A percentile compares a stretch with the other conserved stretches of the same genome.
phyloP scores from a whole-genome alignment of 257 asterid species.

The Cinchona pubescens region DNA sequence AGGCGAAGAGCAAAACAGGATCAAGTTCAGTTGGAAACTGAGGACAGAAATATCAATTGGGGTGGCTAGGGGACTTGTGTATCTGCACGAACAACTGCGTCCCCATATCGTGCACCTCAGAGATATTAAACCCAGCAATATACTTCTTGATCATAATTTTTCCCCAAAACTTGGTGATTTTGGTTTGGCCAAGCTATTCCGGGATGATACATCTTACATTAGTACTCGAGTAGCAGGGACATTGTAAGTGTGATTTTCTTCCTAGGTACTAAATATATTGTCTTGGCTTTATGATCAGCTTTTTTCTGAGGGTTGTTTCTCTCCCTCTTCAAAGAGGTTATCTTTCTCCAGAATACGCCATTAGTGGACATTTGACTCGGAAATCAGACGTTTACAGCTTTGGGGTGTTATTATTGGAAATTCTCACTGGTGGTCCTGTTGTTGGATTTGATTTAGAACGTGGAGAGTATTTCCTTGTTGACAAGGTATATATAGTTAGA shows the following conservation, averaged over 20 bases:
- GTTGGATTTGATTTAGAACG: conserved; percentile 54
- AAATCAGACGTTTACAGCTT: conserved; percentile 85
- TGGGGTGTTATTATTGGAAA: conserved; percentile 68
- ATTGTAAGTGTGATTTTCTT: conserved; percentile 39
- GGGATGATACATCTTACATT: conserved; percentile 55
- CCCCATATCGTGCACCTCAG: conserved; percentile 77
- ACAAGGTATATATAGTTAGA: conserved; percentile 67
- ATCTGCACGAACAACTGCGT: conserved; percentile 64
- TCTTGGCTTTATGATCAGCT: too few relatives aligned
- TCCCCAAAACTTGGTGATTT: conserved; percentile 74
- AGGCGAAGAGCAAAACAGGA: conserved; percentile 56
- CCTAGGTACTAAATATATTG: background rate
- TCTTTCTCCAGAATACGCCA: conserved; percentile 77
- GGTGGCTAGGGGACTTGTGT: conserved; percentile 56
- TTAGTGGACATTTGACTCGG: conserved; percentile 67
- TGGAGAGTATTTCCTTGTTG: conserved; percentile 71
- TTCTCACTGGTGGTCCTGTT: conserved; percentile 54
- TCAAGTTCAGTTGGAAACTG: conserved; percentile 49
- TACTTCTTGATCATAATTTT: conserved; percentile 59
- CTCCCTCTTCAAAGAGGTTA: conserved; percentile 49
- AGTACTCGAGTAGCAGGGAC: conserved; percentile 92
- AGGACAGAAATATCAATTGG: conserved; percentile 54
- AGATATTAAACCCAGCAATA: conserved; percentile 69
- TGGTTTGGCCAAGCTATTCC: conserved; percentile 64
- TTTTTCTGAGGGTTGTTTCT: background rate